Percentiles rank a stretch among this genome's conserved stretches.
Evolutionary conservation across 2,329 filamentous ascomycete species (phyloP).

Genomic region (Dactylellina haptotyla): DNA sequence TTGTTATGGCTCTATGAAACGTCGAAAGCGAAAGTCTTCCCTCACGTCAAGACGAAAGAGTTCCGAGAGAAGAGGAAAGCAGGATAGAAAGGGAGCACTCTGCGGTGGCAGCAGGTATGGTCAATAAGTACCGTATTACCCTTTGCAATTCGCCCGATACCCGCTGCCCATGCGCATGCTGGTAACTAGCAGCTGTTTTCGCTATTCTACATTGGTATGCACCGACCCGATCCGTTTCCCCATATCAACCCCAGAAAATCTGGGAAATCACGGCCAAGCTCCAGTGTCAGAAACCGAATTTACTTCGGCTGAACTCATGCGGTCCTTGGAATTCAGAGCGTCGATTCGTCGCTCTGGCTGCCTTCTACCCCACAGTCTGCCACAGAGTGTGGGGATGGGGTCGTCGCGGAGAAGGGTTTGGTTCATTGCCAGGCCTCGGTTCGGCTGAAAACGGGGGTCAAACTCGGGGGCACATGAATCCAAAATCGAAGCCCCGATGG

Average conservation of each 20-base stretch:
- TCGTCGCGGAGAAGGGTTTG: constrained; percentile 2
- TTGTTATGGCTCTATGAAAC: too few species aligned
- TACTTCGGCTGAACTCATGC: background rate
- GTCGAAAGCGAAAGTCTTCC: too few species aligned
- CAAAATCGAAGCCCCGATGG: background rate
- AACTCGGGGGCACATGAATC: too few species aligned
- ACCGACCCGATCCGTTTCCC: constrained; percentile 10
- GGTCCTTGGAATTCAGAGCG: background rate
- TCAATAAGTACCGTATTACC: constrained; percentile 32
- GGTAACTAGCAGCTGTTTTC: background rate
- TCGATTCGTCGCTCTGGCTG: background rate
- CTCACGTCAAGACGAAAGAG: background rate
- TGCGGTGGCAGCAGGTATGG: constrained; percentile 8
- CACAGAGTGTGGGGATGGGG: constrained; percentile 7
- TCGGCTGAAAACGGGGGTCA: constrained; percentile 50
- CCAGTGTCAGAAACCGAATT: background rate
- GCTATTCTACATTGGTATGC: constrained; percentile 20
- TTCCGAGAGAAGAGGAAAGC: background rate
- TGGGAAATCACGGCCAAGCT: constrained; percentile 11
- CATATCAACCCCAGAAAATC: background rate
- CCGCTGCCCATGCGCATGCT: background rate
- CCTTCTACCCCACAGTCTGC: constrained; percentile 25
- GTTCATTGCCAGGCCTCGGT: constrained; percentile 36
- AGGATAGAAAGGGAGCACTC: background rate
- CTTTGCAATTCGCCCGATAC: constrained; percentile 12